These are phyloP conservation scores for Annulohypoxylon nitens DNA, from an alignment of 495 filamentous ascomycete species.

Conservation along the genomic window DNA sequence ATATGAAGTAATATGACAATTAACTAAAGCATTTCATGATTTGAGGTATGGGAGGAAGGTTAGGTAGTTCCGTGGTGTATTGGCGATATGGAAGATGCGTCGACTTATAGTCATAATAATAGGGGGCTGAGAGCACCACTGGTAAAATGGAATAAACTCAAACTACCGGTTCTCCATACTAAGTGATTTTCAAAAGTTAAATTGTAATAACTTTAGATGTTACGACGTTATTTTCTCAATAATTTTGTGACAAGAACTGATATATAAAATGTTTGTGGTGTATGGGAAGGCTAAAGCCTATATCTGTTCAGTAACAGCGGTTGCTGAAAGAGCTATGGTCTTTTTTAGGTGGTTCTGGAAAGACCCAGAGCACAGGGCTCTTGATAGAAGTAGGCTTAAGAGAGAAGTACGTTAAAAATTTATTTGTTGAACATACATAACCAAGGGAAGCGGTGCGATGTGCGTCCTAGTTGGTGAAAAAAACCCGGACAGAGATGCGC, in stretches of 20 bases:
- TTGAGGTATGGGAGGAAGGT: not conserved
- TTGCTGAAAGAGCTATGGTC: not conserved
- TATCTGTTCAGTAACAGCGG: not conserved
- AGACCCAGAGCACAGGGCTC: not conserved
- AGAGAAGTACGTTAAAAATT: not conserved
- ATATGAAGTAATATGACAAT: not conserved
- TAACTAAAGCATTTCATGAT: not conserved
- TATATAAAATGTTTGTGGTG: not conserved
- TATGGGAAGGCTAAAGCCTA: not conserved
- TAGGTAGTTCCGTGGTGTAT: not conserved
- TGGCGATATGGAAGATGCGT: not conserved
- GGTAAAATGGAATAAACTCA: not conserved
- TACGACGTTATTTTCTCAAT: not conserved
- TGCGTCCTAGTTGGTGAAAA: conserved; percentile 2
- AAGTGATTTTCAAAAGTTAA: not conserved
- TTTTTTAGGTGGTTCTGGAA: not conserved
- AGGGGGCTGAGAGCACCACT: not conserved
- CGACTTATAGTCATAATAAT: not conserved
- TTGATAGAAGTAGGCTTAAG: not conserved
- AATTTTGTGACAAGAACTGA: not conserved
- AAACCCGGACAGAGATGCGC: not conserved
- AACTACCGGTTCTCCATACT: not conserved
- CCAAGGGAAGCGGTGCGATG: not conserved
- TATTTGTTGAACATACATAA: not conserved
- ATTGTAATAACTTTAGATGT: not conserved